phyloP scores from a whole-genome alignment of 2,329 filamentous ascomycete species.

The Diplodia corticola region DNA sequence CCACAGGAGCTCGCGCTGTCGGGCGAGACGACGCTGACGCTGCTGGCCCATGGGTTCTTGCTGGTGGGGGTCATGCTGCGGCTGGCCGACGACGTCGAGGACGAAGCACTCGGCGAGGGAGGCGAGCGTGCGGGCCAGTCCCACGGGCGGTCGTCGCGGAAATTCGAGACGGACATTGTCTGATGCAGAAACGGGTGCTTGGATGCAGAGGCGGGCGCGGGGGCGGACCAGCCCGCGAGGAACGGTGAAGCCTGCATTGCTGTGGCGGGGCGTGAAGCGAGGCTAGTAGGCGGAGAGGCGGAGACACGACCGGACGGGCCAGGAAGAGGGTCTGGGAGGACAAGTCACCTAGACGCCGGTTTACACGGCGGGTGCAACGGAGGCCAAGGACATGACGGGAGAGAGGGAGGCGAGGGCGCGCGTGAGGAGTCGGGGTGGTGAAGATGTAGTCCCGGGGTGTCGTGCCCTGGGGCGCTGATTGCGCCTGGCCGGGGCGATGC shows the following conservation, averaged over 20 bases:
- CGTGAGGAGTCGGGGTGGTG: not conserved
- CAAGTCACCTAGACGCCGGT: not conserved
- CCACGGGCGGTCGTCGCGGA: slow-evolving; percentile 42
- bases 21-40: slow-evolving; percentile 30
- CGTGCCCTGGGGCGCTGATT: too few species aligned
- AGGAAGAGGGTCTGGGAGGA: not conserved
- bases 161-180: slow-evolving; percentile 43
- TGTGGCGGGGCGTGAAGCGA: not conserved
- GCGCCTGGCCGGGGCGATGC: slow-evolving; percentile 32
- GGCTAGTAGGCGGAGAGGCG: too few species aligned
- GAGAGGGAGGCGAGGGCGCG: not conserved
- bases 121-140: slow-evolving; percentile 34
- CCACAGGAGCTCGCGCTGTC: slow-evolving; percentile 29
- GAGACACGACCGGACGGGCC: slow-evolving; percentile 1
- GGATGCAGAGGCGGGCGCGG: not conserved
- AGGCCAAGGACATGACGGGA: not conserved
- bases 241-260: slow-evolving; percentile 18
- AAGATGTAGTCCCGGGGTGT: slow-evolving; percentile 3
- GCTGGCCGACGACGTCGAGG: slow-evolving; percentile 39
- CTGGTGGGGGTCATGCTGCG: slow-evolving; percentile 41
- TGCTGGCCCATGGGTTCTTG: slow-evolving; percentile 41
- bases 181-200: slow-evolving; percentile 38
- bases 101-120: slow-evolving; percentile 42
- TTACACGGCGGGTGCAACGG: not conserved
- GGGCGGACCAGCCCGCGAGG: slow-evolving; percentile 11